Percentiles rank a stretch among this genome's conserved stretches.
phyloP scores from a whole-genome alignment of 139 green algal species.

The Chlamydomonas asymmetrica region DNA sequence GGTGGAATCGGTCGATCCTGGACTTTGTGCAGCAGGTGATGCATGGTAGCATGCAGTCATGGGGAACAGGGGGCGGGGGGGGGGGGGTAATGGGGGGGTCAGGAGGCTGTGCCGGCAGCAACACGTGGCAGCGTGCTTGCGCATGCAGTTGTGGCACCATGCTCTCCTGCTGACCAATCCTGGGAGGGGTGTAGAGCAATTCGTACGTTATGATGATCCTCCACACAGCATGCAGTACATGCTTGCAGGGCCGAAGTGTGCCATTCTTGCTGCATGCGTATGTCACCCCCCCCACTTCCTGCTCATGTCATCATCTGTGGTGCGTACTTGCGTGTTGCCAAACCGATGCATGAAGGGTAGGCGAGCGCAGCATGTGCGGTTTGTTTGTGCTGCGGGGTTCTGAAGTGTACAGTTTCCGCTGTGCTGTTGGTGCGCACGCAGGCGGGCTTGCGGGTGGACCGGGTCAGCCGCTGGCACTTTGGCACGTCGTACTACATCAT shows the following conservation, averaged over 20 bases:
- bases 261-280: background rate
- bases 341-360: background rate
- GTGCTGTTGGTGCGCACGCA: slow-evolving; percentile 19
- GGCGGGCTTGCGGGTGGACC: slow-evolving; percentile 63
- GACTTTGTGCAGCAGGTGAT: too few species aligned
- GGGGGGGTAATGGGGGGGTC: background rate
- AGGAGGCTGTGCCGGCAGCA: background rate
- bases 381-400: background rate
- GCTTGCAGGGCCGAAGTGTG: background rate
- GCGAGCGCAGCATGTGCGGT: slow-evolving; percentile 1
- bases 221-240: too few species aligned
- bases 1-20: too few species aligned
- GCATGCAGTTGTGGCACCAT: background rate
- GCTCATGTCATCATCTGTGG: background rate
- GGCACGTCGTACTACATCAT: slow-evolving; percentile 71
- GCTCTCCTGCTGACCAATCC: background rate
- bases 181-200: background rate
- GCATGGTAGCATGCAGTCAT: too few species aligned
- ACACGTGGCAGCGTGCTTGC: slow-evolving; percentile 2
- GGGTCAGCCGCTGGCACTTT: slow-evolving; percentile 66
- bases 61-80: background rate
- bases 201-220: too few species aligned
- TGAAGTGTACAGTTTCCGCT: background rate
- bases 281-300: background rate
- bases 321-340: background rate